Base-by-base conservation (phyloP, 306 rosid species). In the Cicer chorassanicum region DNA sequence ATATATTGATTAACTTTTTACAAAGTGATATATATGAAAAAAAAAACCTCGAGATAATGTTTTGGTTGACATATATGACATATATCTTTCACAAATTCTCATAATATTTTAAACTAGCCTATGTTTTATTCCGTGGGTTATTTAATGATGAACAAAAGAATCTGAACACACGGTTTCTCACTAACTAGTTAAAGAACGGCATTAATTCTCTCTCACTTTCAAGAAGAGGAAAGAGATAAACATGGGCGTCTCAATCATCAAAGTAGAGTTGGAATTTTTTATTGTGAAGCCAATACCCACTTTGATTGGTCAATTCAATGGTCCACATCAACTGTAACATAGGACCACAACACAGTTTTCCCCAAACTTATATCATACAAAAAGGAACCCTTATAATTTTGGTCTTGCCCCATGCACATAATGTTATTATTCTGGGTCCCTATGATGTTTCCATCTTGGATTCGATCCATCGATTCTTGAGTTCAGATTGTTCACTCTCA, bases 321-420 rank as follows among this genome's bases (percentile, higher is more conserved):
- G 78, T 56, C 73, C 62, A 72, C 68, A 72, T 66, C 65, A 50
- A 8, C 70, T 44, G 39, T 72, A 55, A 65, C 40, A 21, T 65
- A 55, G 79, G 75, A 80, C 83, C 83, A 80, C 79, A 73, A 14
- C 54, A 79, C 74, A 56, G 51, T 43, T 61, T 61, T 40, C 49
- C 65, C 72, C 21, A 12, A 60, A 60, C 70, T 54, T 16, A 71
- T 34, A 57, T 24, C 56, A 43, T 45, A 24, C 59, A 18, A 51
- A 73, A 24, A 36, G 16, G 18, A 77, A 49, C 53, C 68, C 75
- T 57, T 70, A 53, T 50, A 38, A 14, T 13, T 1, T 49, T 61
- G 2, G 16, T 49, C 64, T 41, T 61, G 55, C 64, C 42, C 46
- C 46, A 69, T 78, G 82, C 57, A 70, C 67, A 64, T 51, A 60